These are phyloP conservation scores for Colletotrichum navitas DNA, from an alignment of 2,329 filamentous ascomycete genomes.

Conservation along the genomic window DNA sequence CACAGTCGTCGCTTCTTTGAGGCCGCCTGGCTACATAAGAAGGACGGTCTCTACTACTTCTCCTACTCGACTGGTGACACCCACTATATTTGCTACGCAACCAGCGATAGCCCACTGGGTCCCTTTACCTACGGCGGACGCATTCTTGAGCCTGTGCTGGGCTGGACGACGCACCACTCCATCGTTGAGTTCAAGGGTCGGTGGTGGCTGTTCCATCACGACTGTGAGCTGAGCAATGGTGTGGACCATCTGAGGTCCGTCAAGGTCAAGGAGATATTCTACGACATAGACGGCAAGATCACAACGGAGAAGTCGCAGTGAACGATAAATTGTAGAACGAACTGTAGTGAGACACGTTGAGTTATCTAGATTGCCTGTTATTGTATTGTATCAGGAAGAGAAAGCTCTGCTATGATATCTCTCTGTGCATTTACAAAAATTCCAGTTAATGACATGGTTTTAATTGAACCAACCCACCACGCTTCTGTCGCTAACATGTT, in stretches of 20 bases:
- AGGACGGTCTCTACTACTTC: constrained; percentile 78
- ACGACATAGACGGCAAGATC: constrained; percentile 75
- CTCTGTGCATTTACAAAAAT: neutral
- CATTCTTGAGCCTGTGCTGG: constrained; percentile 80
- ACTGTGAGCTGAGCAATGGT: constrained; percentile 75
- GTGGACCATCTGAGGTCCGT: constrained; percentile 79
- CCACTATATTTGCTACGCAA: constrained; percentile 79
- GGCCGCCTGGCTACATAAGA: constrained; percentile 84
- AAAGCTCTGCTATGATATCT: neutral
- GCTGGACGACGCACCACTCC: constrained; percentile 87
- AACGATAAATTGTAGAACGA: neutral
- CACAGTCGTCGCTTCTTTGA: constrained; percentile 85
- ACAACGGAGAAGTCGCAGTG: constrained; percentile 55
- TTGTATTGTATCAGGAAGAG: neutral
- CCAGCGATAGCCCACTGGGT: constrained; percentile 72
- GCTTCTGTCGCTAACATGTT: neutral
- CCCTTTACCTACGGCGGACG: constrained; percentile 80
- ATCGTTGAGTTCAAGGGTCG: constrained; percentile 79
- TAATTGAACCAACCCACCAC: neutral
- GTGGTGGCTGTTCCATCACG: constrained; percentile 84
- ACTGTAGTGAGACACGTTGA: neutral
- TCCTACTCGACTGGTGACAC: constrained; percentile 84
- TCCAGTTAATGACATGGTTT: neutral
- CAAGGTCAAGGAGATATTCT: constrained; percentile 81
- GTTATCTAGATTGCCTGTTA: constrained; percentile 1